phyloP scores from a whole-genome alignment of 2,329 filamentous ascomycete genomes.

The Metarhizium rileyi region DNA sequence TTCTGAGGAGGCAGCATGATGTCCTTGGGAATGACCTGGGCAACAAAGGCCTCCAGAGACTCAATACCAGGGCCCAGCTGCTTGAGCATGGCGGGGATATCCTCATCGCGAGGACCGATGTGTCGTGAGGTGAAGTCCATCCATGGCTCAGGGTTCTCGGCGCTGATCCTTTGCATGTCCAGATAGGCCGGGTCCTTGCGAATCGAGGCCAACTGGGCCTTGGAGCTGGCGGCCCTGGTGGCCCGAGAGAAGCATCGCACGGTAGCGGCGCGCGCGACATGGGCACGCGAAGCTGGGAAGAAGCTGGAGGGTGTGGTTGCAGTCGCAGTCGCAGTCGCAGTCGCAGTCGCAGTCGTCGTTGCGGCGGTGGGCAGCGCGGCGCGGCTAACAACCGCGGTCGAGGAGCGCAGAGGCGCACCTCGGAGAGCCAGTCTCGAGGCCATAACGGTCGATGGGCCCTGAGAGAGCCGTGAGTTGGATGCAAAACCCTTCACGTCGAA shows the following conservation, averaged over 20 bases:
- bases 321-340: not conserved
- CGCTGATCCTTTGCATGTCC: conserved; percentile 14
- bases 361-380: not conserved
- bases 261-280: conserved; percentile 1
- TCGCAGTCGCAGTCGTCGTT: not conserved
- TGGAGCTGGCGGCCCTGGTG: conserved; percentile 7
- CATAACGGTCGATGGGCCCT: conserved; percentile 10
- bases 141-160: conserved; percentile 14
- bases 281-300: conserved; percentile 4
- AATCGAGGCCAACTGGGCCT: conserved; percentile 8
- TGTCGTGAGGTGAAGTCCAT: conserved; percentile 63
- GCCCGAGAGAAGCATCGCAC: conserved; percentile 11
- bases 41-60: conserved; percentile 72
- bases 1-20: conserved; percentile 42
- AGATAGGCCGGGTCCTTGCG: conserved; percentile 13
- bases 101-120: conserved; percentile 68
- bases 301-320: conserved; percentile 1
- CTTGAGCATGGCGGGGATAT: conserved; percentile 69
- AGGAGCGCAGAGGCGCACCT: conserved; percentile 13
- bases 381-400: conserved; percentile 8
- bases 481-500: not conserved
- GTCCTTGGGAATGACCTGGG: conserved; percentile 71
- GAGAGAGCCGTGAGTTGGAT: not conserved
- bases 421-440: conserved; percentile 18
- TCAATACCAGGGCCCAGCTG: conserved; percentile 63